phyloP scores from a whole-genome alignment of 331 rosid genomes.

The Telfairia occidentalis region DNA sequence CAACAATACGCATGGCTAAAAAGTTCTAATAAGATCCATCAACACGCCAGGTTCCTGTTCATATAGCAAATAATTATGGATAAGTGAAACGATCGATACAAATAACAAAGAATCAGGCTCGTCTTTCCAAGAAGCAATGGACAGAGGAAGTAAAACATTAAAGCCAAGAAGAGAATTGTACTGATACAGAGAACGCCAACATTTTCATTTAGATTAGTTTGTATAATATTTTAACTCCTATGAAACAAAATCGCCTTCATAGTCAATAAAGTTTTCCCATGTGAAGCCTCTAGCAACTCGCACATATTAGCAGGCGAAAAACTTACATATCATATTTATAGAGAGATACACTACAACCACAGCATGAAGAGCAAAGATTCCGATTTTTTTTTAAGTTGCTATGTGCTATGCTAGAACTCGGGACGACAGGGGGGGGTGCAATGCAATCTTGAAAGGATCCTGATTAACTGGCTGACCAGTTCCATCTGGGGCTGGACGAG shows the following conservation, averaged over 20 bases:
- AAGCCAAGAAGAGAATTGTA: not conserved
- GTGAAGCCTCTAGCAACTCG: not conserved
- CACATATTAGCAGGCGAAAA: not conserved
- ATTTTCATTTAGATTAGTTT: not conserved
- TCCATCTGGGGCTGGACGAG: conserved; percentile 87
- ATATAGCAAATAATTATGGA: not conserved
- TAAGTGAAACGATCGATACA: not conserved
- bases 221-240: not conserved
- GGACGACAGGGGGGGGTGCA: too few relatives aligned
- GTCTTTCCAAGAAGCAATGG: not conserved
- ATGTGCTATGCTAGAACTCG: too few relatives aligned
- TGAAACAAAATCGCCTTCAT: not conserved
- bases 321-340: not conserved
- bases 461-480: conserved; percentile 43
- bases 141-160: not conserved
- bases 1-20: not conserved
- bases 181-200: not conserved
- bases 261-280: not conserved
- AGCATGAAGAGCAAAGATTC: not conserved
- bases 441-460: too few relatives aligned
- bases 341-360: not conserved
- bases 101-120: not conserved
- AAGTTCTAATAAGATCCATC: not conserved
- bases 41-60: not conserved
- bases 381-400: too few relatives aligned